A percentile compares a stretch with the other conserved stretches of the same genome.
phyloP scores from a whole-genome alignment of 1,139 yeast species.

The Zygoascus hellenicus region DNA sequence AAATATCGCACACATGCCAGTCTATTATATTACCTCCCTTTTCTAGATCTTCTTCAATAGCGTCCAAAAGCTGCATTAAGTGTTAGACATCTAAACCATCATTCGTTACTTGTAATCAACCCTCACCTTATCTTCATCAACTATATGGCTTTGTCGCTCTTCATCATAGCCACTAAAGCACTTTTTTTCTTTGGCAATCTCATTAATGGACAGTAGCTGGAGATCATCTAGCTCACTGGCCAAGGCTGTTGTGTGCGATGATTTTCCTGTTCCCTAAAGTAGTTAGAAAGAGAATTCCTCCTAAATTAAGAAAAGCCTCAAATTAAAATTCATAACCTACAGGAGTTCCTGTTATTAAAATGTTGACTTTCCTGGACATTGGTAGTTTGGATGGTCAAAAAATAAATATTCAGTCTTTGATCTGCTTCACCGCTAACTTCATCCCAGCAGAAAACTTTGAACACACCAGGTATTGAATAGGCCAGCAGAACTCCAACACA shows the following conservation, averaged over 20 bases:
- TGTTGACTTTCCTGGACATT: slow-evolving; percentile 40
- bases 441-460: too few species aligned
- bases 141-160: slow-evolving; percentile 76
- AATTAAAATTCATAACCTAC: slow-evolving; percentile 21
- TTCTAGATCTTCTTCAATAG: slow-evolving; percentile 68
- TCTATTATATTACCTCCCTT: slow-evolving; percentile 85
- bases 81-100: background rate
- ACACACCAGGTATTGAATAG: too few species aligned
- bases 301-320: background rate
- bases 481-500: too few species aligned
- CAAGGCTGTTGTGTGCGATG: slow-evolving; percentile 71
- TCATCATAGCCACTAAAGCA: slow-evolving; percentile 84
- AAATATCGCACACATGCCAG: slow-evolving; percentile 96
- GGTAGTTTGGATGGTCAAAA: background rate
- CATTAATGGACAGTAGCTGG: slow-evolving; percentile 65
- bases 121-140: slow-evolving; percentile 71
- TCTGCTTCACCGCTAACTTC: too few species aligned
- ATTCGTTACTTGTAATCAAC: too few species aligned
- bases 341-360: slow-evolving; percentile 93
- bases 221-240: slow-evolving; percentile 47
- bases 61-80: slow-evolving; percentile 49
- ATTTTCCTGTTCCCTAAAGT: slow-evolving; percentile 80
- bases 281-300: background rate
- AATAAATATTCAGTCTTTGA: background rate
- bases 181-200: slow-evolving; percentile 69